Evolutionary conservation across 495 filamentous ascomycete genomes (phyloP).

Genomic region (Podospora pseudopauciseta): DNA sequence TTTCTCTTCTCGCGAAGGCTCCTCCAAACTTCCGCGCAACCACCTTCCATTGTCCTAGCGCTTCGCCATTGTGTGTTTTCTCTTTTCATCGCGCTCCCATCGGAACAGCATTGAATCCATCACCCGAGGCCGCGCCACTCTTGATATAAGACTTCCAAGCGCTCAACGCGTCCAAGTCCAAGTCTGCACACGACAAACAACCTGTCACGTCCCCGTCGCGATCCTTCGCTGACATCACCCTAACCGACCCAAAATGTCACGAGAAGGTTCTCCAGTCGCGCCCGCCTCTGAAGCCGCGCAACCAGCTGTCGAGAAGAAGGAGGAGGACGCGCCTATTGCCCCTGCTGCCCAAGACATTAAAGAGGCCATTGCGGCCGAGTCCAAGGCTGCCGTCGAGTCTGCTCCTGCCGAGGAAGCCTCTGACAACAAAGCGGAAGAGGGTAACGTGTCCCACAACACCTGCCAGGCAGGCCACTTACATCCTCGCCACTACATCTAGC

Average conservation of each 20-base stretch:
- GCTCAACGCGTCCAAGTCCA: constrained; percentile 30
- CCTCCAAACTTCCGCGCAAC: constrained; percentile 29
- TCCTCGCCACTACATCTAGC: constrained; percentile 10
- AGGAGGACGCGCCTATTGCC: constrained; percentile 21
- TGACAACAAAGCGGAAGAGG: constrained; percentile 24
- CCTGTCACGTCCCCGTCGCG: constrained; percentile 1
- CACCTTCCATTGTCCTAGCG: constrained; percentile 20
- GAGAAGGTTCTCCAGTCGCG: constrained; percentile 19
- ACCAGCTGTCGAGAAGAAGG: constrained; percentile 19
- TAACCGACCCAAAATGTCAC: constrained; percentile 19
- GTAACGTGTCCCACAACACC: constrained; percentile 11
- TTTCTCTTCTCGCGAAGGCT: constrained; percentile 32
- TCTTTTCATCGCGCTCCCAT: constrained; percentile 20
- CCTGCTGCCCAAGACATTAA: constrained; percentile 8
- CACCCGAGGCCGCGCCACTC: constrained; percentile 17
- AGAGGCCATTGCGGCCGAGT: constrained; percentile 20
- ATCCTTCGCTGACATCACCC: constrained; percentile 28
- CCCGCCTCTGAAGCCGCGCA: constrained; percentile 17
- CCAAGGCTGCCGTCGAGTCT: constrained; percentile 22
- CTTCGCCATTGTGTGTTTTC: constrained; percentile 26
- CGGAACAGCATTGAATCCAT: constrained; percentile 21
- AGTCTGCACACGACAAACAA: constrained; percentile 20
- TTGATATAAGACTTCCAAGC: constrained; percentile 21
- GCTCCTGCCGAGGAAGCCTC: constrained; percentile 19
- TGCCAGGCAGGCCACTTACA: constrained; percentile 1